Percentiles rank a stretch among this genome's conserved stretches.
Conservation (phyloP, 805 yeast species). For the Starmerella roubikii region DNA sequence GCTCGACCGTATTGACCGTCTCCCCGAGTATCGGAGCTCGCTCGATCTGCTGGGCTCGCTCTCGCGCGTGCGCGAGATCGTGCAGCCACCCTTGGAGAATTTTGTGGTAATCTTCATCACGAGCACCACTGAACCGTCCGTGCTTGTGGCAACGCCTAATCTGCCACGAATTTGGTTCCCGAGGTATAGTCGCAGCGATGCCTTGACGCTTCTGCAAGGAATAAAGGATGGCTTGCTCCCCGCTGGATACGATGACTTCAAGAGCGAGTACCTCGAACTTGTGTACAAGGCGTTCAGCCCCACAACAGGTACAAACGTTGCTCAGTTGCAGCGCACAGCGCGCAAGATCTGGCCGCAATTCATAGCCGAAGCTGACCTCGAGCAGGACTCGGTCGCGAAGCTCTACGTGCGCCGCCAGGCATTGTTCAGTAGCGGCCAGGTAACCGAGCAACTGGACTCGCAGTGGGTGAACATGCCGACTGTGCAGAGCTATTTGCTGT, state of each 20-base stretch:
- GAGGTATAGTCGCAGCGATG: slow-evolving; percentile 31
- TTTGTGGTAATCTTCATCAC: slow-evolving; percentile 32
- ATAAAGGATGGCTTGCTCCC: slow-evolving; percentile 1
- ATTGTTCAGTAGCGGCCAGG: slow-evolving; percentile 20
- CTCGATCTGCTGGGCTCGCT: slow-evolving; percentile 32
- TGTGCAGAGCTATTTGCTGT: slow-evolving; percentile 44
- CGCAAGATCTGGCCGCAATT: slow-evolving; percentile 25
- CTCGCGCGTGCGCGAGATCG: slow-evolving; percentile 31
- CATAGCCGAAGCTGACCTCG: slow-evolving; percentile 18
- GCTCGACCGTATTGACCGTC: slow-evolving; percentile 38
- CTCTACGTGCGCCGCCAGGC: slow-evolving; percentile 19
- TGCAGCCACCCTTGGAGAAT: slow-evolving; percentile 26
- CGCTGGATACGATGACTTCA: slow-evolving; percentile 20
- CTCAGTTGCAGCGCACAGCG: slow-evolving; percentile 20
- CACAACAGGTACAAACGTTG: slow-evolving; percentile 35
- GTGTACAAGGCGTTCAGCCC: slow-evolving; percentile 33
- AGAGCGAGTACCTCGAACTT: slow-evolving; percentile 33
- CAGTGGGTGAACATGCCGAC: slow-evolving; percentile 1
- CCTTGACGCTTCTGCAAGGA: slow-evolving; percentile 24
- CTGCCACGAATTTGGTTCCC: slow-evolving; percentile 35
- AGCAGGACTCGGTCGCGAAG: slow-evolving; percentile 13
- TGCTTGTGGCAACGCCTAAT: slow-evolving; percentile 27
- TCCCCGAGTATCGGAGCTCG: slow-evolving; percentile 29
- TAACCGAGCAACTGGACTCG: slow-evolving; percentile 6
- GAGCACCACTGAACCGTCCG: slow-evolving; percentile 33